These are phyloP conservation scores for Xylariaceae sp. DNA, from an alignment of 2,329 filamentous ascomycete species.

Conservation along the genomic window DNA sequence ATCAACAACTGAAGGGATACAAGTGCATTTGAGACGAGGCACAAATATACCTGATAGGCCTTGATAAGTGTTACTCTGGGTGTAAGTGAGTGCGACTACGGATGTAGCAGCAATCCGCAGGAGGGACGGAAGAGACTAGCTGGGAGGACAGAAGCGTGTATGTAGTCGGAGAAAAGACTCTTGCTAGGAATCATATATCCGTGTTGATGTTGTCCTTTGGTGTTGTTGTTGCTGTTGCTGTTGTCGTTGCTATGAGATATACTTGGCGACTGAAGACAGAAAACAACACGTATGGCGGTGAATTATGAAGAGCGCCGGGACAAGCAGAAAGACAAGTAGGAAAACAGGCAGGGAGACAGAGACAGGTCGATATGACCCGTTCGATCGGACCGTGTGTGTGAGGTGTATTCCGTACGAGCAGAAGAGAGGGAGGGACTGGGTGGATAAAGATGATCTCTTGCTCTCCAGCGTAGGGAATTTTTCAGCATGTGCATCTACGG, in stretches of 20 bases:
- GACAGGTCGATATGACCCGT: not conserved
- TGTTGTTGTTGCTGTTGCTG: no score
- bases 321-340: not conserved
- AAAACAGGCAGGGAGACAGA: not conserved
- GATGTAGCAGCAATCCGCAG: not conserved
- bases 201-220: no score
- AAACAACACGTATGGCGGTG: not conserved
- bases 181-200: not conserved
- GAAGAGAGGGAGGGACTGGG: not conserved
- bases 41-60: not conserved
- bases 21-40: not conserved
- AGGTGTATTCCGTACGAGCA: not conserved
- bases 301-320: not conserved
- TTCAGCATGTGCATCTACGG: slow-evolving; percentile 27
- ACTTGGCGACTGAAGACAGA: not conserved
- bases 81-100: not conserved
- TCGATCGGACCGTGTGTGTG: not conserved
- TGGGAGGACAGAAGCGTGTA: not conserved
- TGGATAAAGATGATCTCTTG: slow-evolving; percentile 10
- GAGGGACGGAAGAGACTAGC: not conserved
- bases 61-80: not conserved
- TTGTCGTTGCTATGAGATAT: no score
- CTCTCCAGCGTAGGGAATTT: not conserved
- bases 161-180: not conserved
- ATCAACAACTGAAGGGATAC: not conserved